Conservation (phyloP, 1,284 basidiomycete species). For the Termitomyces sp. region DNA sequence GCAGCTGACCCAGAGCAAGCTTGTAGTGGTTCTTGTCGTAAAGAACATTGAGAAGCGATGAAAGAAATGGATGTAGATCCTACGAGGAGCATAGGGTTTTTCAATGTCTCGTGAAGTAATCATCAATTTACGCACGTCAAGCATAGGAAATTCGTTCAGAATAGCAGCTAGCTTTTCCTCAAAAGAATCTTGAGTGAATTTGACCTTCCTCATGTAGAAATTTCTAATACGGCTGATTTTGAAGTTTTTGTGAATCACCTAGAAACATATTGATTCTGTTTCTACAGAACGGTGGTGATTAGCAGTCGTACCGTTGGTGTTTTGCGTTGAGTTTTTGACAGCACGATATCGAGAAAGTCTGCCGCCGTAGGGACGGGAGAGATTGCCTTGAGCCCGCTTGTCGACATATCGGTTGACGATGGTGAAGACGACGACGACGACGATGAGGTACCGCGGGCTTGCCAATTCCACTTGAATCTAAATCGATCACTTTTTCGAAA, state of each 20-base stretch:
- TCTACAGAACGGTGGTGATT: background rate
- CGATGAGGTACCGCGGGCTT: background rate
- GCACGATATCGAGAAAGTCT: slow-evolving; percentile 93
- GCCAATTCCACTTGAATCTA: slow-evolving; percentile 1
- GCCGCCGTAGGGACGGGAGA: slow-evolving; percentile 94
- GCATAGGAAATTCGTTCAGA: slow-evolving; percentile 92
- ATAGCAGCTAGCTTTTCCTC: slow-evolving; percentile 96
- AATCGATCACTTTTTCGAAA: slow-evolving; percentile 17
- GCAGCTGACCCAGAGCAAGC: slow-evolving; percentile 90
- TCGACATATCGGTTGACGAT: slow-evolving; percentile 56
- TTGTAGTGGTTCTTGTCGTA: slow-evolving; percentile 99
- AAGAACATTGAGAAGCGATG: slow-evolving; percentile 91
- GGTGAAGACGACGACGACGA: background rate
- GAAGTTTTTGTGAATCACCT: slow-evolving; percentile 98
- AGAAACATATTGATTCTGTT: slow-evolving; percentile 3
- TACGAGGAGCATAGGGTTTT: slow-evolving; percentile 27
- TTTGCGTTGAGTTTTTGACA: slow-evolving; percentile 94
- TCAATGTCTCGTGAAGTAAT: background rate
- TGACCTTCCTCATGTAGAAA: slow-evolving; percentile 99
- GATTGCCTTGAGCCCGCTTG: slow-evolving; percentile 89
- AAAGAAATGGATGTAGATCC: slow-evolving; percentile 93
- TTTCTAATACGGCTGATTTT: slow-evolving; percentile 95
- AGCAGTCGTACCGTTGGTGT: slow-evolving; percentile 78
- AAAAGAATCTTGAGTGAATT: slow-evolving; percentile 97
- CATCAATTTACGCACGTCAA: slow-evolving; percentile 64